These are phyloP conservation scores for Aspergillus uvarum DNA, from an alignment of 2,329 filamentous ascomycete species.

Conservation along the genomic window DNA sequence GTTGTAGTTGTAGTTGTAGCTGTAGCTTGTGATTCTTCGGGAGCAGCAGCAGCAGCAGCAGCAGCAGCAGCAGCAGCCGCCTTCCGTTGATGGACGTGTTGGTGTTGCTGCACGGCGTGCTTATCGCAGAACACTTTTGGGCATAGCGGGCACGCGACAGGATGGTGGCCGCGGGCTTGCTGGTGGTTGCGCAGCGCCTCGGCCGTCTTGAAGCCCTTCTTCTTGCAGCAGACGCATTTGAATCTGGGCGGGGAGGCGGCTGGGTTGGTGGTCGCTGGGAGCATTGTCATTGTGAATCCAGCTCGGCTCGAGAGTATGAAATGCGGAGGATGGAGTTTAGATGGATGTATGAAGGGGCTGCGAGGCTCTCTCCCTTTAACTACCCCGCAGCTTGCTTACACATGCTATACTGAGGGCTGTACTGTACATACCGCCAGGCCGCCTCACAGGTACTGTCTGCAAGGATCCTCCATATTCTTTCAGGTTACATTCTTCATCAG, in stretches of 20 bases:
- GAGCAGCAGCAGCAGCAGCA: no score
- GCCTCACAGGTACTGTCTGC: no score
- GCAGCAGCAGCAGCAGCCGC: background rate
- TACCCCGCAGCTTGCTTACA: no score
- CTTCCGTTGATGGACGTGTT: background rate
- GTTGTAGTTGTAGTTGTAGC: background rate
- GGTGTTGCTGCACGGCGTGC: background rate
- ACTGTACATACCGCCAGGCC: no score
- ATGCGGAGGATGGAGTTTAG: no score
- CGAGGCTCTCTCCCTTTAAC: no score
- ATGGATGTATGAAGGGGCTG: no score
- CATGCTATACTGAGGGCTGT: no score
- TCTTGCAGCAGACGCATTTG: background rate
- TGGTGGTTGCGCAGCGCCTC: background rate
- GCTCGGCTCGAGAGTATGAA: no score
- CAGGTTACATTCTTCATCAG: no score
- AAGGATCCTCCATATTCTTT: no score
- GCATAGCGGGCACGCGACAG: background rate
- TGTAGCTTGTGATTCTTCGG: background rate
- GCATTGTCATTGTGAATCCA: no score
- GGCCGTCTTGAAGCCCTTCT: background rate
- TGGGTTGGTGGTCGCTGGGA: background rate
- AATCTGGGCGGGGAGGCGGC: background rate
- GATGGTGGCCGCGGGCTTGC: background rate
- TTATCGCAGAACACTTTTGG: background rate